Conservation (phyloP, 345 rosid genomes). For the Brassica cretica region DNA sequence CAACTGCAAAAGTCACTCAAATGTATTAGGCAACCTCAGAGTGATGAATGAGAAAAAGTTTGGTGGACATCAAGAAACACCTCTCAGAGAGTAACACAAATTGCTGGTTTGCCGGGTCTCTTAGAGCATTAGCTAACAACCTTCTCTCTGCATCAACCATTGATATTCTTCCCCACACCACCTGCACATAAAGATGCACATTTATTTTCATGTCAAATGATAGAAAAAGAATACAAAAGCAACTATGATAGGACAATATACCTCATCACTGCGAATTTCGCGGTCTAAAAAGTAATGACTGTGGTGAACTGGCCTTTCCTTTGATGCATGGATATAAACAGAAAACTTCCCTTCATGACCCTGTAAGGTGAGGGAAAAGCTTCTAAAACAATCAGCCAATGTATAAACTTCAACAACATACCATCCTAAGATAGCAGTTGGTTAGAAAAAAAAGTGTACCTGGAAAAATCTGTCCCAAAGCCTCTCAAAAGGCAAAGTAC, state of each 20-base stretch:
- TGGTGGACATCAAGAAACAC: constrained; percentile 42
- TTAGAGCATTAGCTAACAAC: constrained; percentile 1
- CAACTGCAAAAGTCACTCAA: not conserved
- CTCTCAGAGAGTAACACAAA: not conserved
- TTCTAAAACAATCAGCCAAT: not conserved
- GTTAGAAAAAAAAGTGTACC: constrained; percentile 40
- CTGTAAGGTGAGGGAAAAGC: constrained; percentile 30
- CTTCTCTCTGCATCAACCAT: constrained; percentile 71
- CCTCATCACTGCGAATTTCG: constrained; percentile 67
- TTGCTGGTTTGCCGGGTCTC: not conserved
- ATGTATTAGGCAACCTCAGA: not conserved
- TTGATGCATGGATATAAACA: constrained; percentile 69
- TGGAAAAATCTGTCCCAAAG: constrained; percentile 92
- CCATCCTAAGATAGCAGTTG: not conserved
- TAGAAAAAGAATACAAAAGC: not conserved
- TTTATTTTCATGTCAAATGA: not conserved
- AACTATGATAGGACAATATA: not conserved
- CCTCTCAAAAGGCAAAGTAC: constrained; percentile 87
- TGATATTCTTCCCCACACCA: constrained; percentile 69
- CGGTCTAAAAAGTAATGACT: constrained; percentile 58
- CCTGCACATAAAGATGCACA: constrained; percentile 40
- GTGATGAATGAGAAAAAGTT: not conserved
- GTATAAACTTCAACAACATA: not conserved
- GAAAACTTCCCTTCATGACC: constrained; percentile 71
- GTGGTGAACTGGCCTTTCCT: constrained; percentile 51